Percentiles rank a stretch among this genome's conserved stretches.
phyloP scores from a whole-genome alignment of 2,329 filamentous ascomycete genomes.

The Stemphylium vesicarium region DNA sequence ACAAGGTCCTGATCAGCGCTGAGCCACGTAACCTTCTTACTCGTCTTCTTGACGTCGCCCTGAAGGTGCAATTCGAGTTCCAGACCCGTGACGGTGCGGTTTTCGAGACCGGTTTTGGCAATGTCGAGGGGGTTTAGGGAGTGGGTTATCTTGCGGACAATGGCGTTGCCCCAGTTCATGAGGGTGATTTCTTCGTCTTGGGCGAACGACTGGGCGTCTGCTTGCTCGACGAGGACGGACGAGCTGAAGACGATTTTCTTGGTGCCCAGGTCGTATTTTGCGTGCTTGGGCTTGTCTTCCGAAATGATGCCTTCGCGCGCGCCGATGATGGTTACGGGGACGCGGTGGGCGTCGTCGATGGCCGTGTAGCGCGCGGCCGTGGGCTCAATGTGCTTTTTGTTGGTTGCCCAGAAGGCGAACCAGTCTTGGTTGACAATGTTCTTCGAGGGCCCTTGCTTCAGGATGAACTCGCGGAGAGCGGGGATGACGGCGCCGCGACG shows the following conservation, averaged over 20 bases:
- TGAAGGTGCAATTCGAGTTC: constrained; percentile 87
- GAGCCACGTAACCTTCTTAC: constrained; percentile 97
- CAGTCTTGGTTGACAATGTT: constrained; percentile 87
- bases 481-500: constrained; percentile 80
- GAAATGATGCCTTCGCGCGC: constrained; percentile 61
- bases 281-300: constrained; percentile 83
- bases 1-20: constrained; percentile 78
- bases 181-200: constrained; percentile 90
- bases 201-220: constrained; percentile 80
- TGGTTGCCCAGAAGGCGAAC: constrained; percentile 66
- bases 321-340: constrained; percentile 73
- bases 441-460: constrained; percentile 82
- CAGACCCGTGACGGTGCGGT: constrained; percentile 65
- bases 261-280: constrained; percentile 85
- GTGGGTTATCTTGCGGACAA: constrained; percentile 71
- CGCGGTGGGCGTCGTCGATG: constrained; percentile 72
- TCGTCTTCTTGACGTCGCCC: constrained; percentile 92
- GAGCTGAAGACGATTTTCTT: constrained; percentile 85
- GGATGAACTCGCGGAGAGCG: constrained; percentile 81
- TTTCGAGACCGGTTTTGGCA: constrained; percentile 52
- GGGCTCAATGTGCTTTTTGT: constrained; percentile 61
- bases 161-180: constrained; percentile 95
- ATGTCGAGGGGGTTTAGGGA: constrained; percentile 54
- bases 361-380: constrained; percentile 57
- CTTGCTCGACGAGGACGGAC: constrained; percentile 85